phyloP scores from a whole-genome alignment of 1,284 basidiomycete genomes.

The Earliella scabrosa region DNA sequence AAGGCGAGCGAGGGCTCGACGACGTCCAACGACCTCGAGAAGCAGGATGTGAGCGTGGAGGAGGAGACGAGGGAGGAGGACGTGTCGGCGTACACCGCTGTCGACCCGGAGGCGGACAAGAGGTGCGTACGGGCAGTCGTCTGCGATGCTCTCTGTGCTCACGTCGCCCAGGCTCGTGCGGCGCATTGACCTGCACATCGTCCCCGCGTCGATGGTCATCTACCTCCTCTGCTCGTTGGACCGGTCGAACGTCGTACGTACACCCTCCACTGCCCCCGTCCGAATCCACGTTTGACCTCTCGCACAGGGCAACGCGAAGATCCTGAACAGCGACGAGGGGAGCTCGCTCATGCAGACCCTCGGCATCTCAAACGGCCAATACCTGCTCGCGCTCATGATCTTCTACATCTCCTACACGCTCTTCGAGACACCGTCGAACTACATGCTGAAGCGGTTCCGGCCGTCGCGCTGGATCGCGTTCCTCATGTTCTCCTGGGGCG shows the following conservation, averaged over 20 bases:
- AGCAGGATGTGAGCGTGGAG: neutral
- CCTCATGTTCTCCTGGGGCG: conserved; percentile 46
- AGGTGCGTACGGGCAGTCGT: neutral
- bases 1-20: neutral
- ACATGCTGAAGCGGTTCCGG: conserved; percentile 47
- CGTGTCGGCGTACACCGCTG: neutral
- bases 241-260: conserved; percentile 39
- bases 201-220: conserved; percentile 34
- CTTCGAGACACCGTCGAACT: conserved; percentile 45
- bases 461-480: conserved; percentile 41
- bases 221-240: conserved; percentile 42
- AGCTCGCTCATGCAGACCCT: conserved; percentile 39
- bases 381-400: conserved; percentile 43
- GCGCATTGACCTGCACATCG: conserved; percentile 28
- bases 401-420: conserved; percentile 42
- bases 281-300: neutral
- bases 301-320: conserved; percentile 40
- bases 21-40: neutral
- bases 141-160: neutral
- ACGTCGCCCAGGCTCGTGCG: conserved; percentile 24
- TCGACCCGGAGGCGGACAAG: neutral
- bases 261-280: neutral
- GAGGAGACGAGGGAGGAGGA: neutral
- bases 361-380: conserved; percentile 37
- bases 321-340: conserved; percentile 39